Conservation (phyloP, 2,329 filamentous ascomycete genomes). For the Aureobasidium sp. region DNA sequence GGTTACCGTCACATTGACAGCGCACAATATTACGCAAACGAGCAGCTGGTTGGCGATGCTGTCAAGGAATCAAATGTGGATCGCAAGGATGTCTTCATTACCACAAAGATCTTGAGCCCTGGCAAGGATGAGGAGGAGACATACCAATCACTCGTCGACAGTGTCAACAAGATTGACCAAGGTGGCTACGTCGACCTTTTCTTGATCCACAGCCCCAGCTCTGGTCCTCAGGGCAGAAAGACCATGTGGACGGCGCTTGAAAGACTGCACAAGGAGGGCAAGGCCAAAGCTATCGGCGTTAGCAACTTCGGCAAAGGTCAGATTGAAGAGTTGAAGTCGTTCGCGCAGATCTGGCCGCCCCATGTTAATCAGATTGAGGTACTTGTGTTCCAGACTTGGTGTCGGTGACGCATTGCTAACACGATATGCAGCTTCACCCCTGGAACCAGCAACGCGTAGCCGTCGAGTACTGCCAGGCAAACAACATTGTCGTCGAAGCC, state of each 20-base stretch:
- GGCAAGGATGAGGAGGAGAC: slow-evolving; percentile 50
- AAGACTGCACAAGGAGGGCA: slow-evolving; percentile 52
- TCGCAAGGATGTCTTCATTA: slow-evolving; percentile 58
- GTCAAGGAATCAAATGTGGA: slow-evolving; percentile 50
- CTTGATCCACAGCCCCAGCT: slow-evolving; percentile 59
- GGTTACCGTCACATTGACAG: slow-evolving; percentile 62
- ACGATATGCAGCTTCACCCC: slow-evolving; percentile 53
- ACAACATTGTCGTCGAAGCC: slow-evolving; percentile 55
- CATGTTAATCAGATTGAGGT: slow-evolving; percentile 69
- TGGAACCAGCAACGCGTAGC: slow-evolving; percentile 61
- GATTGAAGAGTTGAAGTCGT: slow-evolving; percentile 60
- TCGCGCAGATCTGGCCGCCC: slow-evolving; percentile 62
- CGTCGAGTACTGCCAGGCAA: slow-evolving; percentile 50
- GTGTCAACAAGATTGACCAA: slow-evolving; percentile 55
- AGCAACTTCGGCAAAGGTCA: slow-evolving; percentile 64
- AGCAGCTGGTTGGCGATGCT: slow-evolving; percentile 58
- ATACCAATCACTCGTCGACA: slow-evolving; percentile 54
- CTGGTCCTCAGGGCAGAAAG: slow-evolving; percentile 49
- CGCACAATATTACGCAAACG: slow-evolving; percentile 65
- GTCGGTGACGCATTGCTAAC: slow-evolving; percentile 15
- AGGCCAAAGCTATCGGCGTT: slow-evolving; percentile 60
- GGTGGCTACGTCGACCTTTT: slow-evolving; percentile 65
- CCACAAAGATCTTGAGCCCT: slow-evolving; percentile 59
- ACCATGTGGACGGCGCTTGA: slow-evolving; percentile 62
- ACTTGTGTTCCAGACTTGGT: slow-evolving; percentile 19